Conservation (phyloP, 2,329 filamentous ascomycete genomes). For the Arthroderma sp. region DNA sequence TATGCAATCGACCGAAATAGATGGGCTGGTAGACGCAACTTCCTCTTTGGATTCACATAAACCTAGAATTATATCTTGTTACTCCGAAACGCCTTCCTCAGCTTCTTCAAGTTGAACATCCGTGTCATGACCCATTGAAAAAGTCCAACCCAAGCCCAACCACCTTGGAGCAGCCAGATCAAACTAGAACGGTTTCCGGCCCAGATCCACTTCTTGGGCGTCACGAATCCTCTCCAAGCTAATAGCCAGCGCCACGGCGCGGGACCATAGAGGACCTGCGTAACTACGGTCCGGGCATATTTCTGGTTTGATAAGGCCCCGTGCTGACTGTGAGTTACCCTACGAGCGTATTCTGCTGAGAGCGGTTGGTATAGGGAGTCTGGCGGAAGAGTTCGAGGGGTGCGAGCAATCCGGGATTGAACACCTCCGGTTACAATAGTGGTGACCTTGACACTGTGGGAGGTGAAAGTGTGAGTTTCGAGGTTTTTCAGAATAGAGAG, state of each 20-base stretch:
- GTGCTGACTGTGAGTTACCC: conserved; percentile 42
- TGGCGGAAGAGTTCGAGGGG: conserved; percentile 33
- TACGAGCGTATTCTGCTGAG: conserved; percentile 37
- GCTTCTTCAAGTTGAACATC: conserved; percentile 40
- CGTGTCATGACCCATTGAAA: conserved; percentile 29
- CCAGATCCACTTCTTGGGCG: conserved; percentile 29
- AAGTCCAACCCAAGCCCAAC: conserved; percentile 31
- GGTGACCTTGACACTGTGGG: conserved; percentile 36
- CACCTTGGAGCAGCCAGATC: conserved; percentile 39
- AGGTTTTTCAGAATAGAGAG: neutral
- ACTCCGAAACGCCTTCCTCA: conserved; percentile 18
- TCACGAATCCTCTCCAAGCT: conserved; percentile 24
- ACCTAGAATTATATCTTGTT: too few relatives aligned
- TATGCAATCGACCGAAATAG: too few relatives aligned
- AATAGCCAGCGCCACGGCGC: conserved; percentile 38
- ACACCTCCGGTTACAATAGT: conserved; percentile 49
- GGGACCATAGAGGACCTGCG: conserved; percentile 36
- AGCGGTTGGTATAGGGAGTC: conserved; percentile 42
- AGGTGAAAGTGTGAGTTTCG: neutral
- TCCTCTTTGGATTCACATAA: too few relatives aligned
- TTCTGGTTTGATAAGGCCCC: conserved; percentile 38
- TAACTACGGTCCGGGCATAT: conserved; percentile 44
- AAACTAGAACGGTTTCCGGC: conserved; percentile 37
- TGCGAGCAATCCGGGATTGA: conserved; percentile 44
- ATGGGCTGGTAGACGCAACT: too few relatives aligned